phyloP scores from a whole-genome alignment of 2,329 filamentous ascomycete genomes.

The Ascochyta lentis region DNA sequence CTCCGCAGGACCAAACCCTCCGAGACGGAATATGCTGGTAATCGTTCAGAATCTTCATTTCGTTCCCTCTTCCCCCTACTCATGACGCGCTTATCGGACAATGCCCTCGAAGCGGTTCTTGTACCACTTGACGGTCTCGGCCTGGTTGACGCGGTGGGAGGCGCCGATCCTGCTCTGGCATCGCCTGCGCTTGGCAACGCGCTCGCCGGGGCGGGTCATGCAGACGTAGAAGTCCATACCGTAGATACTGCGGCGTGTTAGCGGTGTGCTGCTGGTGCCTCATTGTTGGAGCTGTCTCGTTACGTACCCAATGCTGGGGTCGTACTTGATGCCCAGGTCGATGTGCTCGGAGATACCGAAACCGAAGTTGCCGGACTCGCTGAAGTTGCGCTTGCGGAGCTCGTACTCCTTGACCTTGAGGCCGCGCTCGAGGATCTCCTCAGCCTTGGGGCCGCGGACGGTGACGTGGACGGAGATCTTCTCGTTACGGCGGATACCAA shows the following conservation, averaged over 20 bases:
- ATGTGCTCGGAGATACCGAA: constrained; percentile 99
- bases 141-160: constrained; percentile 90
- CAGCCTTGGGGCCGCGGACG: constrained; percentile 97
- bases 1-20: constrained; percentile 47
- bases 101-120: constrained; percentile 97
- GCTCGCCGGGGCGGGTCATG: constrained; percentile 99
- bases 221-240: constrained; percentile 99
- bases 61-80: constrained; percentile 32
- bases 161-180: constrained; percentile 85
- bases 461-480: constrained; percentile 97
- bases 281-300: neutral
- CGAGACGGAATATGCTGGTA: constrained; percentile 49
- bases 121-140: constrained; percentile 98
- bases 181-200: constrained; percentile 93
- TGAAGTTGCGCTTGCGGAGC: constrained; percentile 99
- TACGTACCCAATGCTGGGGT: constrained; percentile 50
- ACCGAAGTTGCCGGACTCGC: constrained; percentile 92
- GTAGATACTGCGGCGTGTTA: constrained; percentile 48
- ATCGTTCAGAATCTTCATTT: constrained; percentile 44
- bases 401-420: constrained; percentile 99
- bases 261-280: constrained; percentile 5
- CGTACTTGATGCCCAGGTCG: constrained; percentile 94
- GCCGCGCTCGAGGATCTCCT: constrained; percentile 99
- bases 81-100: constrained; percentile 78
- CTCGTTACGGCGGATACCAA: constrained; percentile 99